Evolutionary conservation across 192 early-diverging fungal species (phyloP).

Genomic region (Coemansia sp.): DNA sequence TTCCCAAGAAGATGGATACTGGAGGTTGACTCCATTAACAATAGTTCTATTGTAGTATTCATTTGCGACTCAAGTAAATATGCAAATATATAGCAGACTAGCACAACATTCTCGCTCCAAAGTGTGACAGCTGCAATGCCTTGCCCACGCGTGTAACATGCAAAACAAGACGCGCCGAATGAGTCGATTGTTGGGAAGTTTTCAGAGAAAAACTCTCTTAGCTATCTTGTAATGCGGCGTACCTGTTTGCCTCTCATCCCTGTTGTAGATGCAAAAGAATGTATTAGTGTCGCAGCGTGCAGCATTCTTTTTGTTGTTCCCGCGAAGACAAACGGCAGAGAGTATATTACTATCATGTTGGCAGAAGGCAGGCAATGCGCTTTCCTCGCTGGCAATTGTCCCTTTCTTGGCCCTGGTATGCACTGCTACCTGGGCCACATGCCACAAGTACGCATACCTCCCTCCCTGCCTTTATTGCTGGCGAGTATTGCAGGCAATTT

Average conservation of each 20-base stretch:
- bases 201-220: background rate
- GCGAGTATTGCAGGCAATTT: constrained; percentile 7
- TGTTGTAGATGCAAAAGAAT: background rate
- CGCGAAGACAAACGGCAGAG: background rate
- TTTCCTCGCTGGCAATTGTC: background rate
- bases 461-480: background rate
- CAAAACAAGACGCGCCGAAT: background rate
- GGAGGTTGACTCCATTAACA: too few relatives aligned
- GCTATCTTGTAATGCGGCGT: background rate
- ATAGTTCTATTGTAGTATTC: too few relatives aligned
- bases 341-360: background rate
- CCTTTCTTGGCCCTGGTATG: constrained; percentile 1
- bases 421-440: constrained; percentile 11
- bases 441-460: background rate
- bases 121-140: background rate
- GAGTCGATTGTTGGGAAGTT: background rate
- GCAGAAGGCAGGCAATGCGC: background rate
- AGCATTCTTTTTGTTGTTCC: background rate
- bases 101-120: background rate
- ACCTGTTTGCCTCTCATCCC: background rate
- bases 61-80: constrained; percentile 3
- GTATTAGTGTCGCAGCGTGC: constrained; percentile 8
- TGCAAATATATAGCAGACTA: background rate
- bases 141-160: background rate
- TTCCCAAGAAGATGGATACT: too few relatives aligned